Evolutionary conservation across 1,284 basidiomycete genomes (phyloP), one percentile per base, ranked within the genome.

Genomic region (Cutaneotrichosporon dermatis): DNA sequence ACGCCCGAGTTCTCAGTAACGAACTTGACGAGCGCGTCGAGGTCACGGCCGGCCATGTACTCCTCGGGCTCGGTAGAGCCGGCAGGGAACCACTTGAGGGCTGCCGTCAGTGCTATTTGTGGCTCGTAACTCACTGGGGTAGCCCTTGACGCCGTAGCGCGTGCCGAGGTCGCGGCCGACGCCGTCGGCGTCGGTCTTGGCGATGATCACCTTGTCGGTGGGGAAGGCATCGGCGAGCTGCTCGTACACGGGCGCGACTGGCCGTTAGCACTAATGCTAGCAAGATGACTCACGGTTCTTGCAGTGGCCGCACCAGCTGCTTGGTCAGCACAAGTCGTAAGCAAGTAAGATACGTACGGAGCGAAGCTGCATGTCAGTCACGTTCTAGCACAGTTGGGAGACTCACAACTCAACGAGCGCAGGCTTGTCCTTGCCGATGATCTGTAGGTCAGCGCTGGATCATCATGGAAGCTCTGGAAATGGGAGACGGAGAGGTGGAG

Each of bases 141-240:
- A 95, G 49, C 92, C 92, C 13, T 82, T 84, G 33, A 96, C 87
- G 15, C 83, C 90, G 70, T 85, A 92, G 76, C 87, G 62, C 16
- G 63, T 62, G 36, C 78, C 78, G 34, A 78, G 70, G 16, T 71
- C 69, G 70, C 86, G 87, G 64, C 92, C 91, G 45, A 76, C 88
- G 60, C 89, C 89, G 70, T 97, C 93, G 1, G 92, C 93, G 69
- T 97, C 92, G 6, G 95, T 88, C 76, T 96, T 96, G 63, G 92
- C 93, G 65, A 97, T 86, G 56, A 91, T 69, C 33, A 97, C 89
- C 73, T 89, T 90, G 76, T 90, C 86, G 35, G 66, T 55, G 4
- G 83, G 79, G 72, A 87, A 97, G 10, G 89, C 88, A 71, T 95
- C 89, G 41, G 87, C 94, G 15, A 97, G 84, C 76, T 94, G 83